phyloP scores from a whole-genome alignment of 352 stramenopile genomes.

The Plasmopara halstedii region DNA sequence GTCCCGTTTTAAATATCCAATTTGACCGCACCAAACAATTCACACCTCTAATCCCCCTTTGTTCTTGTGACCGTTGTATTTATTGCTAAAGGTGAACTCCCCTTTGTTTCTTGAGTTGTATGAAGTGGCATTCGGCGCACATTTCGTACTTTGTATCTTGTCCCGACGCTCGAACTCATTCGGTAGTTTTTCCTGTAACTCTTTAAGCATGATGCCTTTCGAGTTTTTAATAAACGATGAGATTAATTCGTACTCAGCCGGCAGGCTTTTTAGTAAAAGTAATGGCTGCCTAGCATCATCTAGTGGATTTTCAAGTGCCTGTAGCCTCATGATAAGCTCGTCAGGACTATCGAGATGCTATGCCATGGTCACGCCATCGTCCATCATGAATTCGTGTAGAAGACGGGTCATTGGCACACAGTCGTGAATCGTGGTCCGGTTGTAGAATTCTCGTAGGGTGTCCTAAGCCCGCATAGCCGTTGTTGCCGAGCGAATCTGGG shows the following conservation, averaged over 20 bases:
- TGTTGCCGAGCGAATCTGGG: neutral
- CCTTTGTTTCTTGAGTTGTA: neutral
- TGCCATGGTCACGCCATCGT: neutral
- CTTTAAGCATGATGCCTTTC: neutral
- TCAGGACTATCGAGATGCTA: neutral
- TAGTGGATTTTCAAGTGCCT: neutral
- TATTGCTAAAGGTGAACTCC: neutral
- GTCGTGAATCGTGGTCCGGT: neutral
- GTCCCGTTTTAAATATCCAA: neutral
- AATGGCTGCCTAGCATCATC: neutral
- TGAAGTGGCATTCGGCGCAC: neutral
- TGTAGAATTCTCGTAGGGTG: neutral
- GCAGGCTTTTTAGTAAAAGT: neutral
- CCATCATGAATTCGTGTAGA: neutral
- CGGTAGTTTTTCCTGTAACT: neutral
- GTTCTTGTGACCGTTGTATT: too few relatives aligned
- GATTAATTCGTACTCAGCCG: neutral
- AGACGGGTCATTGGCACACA: neutral
- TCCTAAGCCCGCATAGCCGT: neutral
- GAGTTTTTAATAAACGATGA: neutral
- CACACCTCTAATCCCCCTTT: too few relatives aligned
- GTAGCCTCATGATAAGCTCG: neutral
- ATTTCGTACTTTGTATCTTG: neutral
- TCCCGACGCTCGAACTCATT: neutral
- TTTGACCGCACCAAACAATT: neutral